A percentile compares a stretch with the other conserved stretches of the same genome.
Conservation (phyloP, 2,329 filamentous ascomycete species). For the Lachnellula occidentalis region DNA sequence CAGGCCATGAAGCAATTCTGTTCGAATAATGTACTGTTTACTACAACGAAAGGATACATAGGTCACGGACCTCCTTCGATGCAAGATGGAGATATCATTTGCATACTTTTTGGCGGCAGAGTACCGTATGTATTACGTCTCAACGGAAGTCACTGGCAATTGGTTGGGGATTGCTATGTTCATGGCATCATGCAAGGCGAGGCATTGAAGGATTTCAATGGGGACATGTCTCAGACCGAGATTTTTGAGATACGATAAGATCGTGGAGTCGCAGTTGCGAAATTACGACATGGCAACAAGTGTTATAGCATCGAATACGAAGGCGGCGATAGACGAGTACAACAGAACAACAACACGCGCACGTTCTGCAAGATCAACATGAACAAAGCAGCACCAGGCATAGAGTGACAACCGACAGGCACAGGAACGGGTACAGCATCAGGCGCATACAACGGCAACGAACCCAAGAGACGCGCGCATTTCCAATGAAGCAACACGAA, state of each 20-base stretch:
- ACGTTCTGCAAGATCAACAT: too few species aligned
- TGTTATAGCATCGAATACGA: too few species aligned
- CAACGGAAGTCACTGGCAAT: not conserved
- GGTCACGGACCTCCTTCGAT: constrained; percentile 2
- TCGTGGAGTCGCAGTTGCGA: not conserved
- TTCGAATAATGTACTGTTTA: not conserved
- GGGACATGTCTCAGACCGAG: not conserved
- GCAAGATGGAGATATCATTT: constrained; percentile 2
- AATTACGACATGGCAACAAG: not conserved
- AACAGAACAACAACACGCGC: too few species aligned
- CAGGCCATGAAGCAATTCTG: not conserved
- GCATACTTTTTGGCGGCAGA: constrained; percentile 7
- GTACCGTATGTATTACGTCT: constrained; percentile 7
- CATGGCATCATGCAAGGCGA: constrained; percentile 13
- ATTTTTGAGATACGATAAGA: not conserved
- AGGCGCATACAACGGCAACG: too few species aligned
- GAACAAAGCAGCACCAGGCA: too few species aligned
- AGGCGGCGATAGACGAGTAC: too few species aligned
- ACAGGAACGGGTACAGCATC: too few species aligned
- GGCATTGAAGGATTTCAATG: not conserved
- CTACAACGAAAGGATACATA: constrained; percentile 8
- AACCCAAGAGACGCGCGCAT: too few species aligned
- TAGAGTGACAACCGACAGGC: too few species aligned
- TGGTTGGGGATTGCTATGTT: constrained; percentile 8
- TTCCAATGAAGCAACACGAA: too few species aligned